Conservation (phyloP, 495 filamentous ascomycete genomes). For the Hyaloscypha finlandica region DNA sequence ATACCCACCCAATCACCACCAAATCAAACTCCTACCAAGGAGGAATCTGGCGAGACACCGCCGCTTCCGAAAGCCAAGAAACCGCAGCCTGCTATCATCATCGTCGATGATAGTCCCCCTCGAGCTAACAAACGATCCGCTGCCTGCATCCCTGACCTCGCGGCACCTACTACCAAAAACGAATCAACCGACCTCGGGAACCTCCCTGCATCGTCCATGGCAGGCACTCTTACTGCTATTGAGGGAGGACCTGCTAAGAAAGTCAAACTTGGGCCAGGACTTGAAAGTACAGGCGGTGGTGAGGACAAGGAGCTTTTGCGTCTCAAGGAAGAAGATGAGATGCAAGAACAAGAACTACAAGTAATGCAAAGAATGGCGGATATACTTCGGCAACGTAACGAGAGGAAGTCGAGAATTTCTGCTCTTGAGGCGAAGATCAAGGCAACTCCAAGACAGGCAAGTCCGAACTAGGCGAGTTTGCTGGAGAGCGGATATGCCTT, state of each 20-base stretch:
- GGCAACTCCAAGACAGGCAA: neutral
- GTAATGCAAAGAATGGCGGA: conserved; percentile 4
- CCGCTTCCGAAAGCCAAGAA: neutral
- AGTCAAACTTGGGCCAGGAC: neutral
- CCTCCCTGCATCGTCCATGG: neutral
- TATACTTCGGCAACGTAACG: neutral
- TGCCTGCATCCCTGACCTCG: neutral
- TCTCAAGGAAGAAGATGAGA: conserved; percentile 6
- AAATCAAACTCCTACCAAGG: neutral
- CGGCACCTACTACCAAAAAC: neutral
- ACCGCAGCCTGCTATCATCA: conserved; percentile 6
- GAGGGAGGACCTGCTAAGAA: neutral
- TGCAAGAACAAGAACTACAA: conserved; percentile 1
- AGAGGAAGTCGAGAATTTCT: conserved; percentile 16
- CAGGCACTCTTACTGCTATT: neutral
- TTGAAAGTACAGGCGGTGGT: neutral
- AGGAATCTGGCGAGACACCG: neutral
- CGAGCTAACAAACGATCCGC: neutral
- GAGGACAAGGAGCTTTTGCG: conserved; percentile 9
- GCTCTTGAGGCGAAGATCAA: conserved; percentile 3
- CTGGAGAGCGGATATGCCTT: neutral
- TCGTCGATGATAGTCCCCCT: conserved; percentile 3
- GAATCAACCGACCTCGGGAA: neutral
- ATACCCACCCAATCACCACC: neutral
- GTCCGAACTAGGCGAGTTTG: neutral